Percentiles rank a stretch among this genome's conserved stretches.
phyloP scores from a whole-genome alignment of 2,329 filamentous ascomycete species.

The Colletotrichum orchidophilum region DNA sequence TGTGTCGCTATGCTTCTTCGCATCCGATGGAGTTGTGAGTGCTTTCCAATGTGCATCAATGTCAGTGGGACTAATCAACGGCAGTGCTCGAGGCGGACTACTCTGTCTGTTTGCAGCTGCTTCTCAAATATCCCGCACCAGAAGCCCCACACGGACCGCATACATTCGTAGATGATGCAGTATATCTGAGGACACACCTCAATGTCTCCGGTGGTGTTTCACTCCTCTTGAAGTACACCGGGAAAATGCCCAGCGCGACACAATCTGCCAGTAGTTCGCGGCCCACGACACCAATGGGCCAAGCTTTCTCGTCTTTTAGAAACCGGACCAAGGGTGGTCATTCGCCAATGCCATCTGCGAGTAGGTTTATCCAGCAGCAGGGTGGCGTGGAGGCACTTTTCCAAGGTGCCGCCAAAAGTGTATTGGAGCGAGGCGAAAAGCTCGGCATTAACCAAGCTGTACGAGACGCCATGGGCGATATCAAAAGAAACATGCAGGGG shows the following conservation, averaged over 20 bases:
- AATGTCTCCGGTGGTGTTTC: conserved; percentile 68
- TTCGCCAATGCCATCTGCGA: conserved; percentile 57
- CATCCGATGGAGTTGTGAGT: conserved; percentile 87
- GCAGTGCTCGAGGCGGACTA: conserved; percentile 88
- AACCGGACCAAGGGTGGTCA: conserved; percentile 51
- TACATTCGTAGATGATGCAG: conserved; percentile 86
- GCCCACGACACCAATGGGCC: conserved; percentile 36
- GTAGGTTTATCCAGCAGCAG: conserved; percentile 62
- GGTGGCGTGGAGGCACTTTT: conserved; percentile 75
- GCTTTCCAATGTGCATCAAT: not conserved
- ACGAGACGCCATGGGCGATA: conserved; percentile 82
- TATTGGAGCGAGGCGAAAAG: conserved; percentile 77
- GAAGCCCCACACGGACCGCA: conserved; percentile 71
- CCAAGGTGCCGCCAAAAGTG: conserved; percentile 79
- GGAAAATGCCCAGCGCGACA: conserved; percentile 54
- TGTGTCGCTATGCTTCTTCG: conserved; percentile 93
- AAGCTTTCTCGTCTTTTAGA: conserved; percentile 44
- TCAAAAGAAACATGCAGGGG: conserved; percentile 77
- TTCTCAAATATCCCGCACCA: conserved; percentile 85
- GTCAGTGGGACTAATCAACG: not conserved
- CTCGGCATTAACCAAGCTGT: conserved; percentile 84
- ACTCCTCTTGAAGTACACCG: conserved; percentile 78
- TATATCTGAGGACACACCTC: conserved; percentile 76
- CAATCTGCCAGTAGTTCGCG: conserved; percentile 28
- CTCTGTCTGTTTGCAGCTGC: conserved; percentile 80